A percentile compares a stretch with the other conserved stretches of the same genome.
Evolutionary conservation across 2,329 filamentous ascomycete genomes (phyloP).

Genomic region (Talaromyces sp.): DNA sequence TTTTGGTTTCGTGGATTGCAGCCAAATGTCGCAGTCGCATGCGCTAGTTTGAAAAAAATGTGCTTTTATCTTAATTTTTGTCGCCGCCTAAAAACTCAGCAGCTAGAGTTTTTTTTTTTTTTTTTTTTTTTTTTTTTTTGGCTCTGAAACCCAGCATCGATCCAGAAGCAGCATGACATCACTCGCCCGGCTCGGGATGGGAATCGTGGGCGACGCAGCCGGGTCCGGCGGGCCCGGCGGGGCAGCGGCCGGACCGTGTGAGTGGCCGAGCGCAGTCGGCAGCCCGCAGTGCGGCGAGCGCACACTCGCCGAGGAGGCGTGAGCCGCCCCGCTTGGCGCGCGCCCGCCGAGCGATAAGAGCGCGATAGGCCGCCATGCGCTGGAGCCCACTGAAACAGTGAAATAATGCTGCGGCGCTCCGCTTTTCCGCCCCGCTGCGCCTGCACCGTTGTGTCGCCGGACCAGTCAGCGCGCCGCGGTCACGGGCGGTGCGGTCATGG

Average conservation of each 20-base stretch:
- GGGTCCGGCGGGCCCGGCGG: neutral
- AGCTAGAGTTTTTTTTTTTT: no score
- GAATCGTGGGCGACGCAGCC: neutral
- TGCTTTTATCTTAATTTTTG: neutral
- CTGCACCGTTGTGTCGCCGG: neutral
- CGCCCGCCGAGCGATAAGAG: neutral
- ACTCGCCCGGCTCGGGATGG: neutral
- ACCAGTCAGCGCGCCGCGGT: neutral
- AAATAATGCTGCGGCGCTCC: neutral
- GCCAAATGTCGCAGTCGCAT: neutral
- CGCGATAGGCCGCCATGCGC: neutral
- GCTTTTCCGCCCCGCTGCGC: neutral
- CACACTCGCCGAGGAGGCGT: neutral
- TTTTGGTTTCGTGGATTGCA: neutral
- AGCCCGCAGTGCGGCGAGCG: neutral
- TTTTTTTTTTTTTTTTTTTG: no score
- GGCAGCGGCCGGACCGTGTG: neutral
- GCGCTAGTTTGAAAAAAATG: neutral
- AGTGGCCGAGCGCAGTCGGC: neutral
- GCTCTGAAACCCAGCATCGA: neutral
- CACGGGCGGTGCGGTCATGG: neutral
- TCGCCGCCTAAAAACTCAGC: neutral
- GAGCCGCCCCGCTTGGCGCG: neutral
- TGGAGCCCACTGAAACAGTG: neutral
- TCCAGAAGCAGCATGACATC: constrained; percentile 5